Percentiles rank a stretch among this genome's conserved stretches.
These are phyloP conservation scores for Coniella vitis DNA, from an alignment of 2,329 filamentous ascomycete genomes.

Conservation along the genomic window DNA sequence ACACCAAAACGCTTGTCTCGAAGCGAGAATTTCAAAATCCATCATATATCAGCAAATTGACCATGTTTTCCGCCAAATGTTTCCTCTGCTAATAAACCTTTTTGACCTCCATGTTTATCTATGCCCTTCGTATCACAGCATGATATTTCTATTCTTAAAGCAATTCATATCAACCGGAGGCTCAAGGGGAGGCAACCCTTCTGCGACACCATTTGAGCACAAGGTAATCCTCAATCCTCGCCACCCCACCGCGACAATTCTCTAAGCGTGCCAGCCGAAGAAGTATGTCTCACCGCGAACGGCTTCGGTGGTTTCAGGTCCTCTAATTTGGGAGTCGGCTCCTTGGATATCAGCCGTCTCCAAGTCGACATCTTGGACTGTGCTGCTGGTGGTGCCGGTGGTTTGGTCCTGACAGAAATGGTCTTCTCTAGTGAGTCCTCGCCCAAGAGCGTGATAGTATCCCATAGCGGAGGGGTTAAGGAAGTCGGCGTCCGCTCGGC, in stretches of 20 bases:
- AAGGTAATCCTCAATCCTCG: neutral
- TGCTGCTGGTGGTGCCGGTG: neutral
- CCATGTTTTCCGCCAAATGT: too few relatives aligned
- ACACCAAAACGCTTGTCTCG: too few relatives aligned
- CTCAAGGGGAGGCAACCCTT: too few relatives aligned
- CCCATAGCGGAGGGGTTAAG: neutral
- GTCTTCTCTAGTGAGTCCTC: neutral
- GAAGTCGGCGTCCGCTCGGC: neutral
- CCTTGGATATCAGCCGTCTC: neutral
- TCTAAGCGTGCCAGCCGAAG: neutral
- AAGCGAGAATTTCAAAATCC: too few relatives aligned
- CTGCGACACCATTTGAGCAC: neutral
- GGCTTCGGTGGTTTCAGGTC: neutral
- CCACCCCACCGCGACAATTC: conserved; percentile 1
- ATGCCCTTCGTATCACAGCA: too few relatives aligned
- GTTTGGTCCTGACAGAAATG: too few relatives aligned
- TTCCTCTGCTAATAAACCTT: too few relatives aligned
- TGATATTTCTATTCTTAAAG: too few relatives aligned
- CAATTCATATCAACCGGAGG: too few relatives aligned
- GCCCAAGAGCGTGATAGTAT: neutral
- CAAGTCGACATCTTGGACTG: neutral
- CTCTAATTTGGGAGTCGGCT: neutral
- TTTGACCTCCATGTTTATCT: too few relatives aligned
- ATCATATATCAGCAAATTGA: too few relatives aligned
- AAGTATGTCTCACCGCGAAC: neutral